These are phyloP conservation scores for Multifurca ochricompacta DNA, from an alignment of 768 basidiomycete species.

Conservation along the genomic window DNA sequence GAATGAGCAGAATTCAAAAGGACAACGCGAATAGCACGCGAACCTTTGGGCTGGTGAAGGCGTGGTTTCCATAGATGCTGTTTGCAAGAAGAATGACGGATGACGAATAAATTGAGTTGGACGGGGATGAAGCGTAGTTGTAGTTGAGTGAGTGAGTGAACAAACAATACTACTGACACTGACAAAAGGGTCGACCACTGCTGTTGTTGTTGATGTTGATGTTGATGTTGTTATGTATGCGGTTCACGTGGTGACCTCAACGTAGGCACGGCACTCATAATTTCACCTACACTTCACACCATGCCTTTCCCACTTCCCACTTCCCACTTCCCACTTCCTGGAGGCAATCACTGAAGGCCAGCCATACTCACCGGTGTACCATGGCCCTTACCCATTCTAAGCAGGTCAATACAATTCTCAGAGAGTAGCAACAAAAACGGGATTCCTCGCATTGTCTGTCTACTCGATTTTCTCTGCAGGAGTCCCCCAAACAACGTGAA, in stretches of 20 bases:
- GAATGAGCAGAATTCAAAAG: not conserved
- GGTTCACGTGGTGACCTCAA: too few relatives aligned
- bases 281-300: constrained; percentile 22
- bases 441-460: constrained; percentile 54
- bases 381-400: constrained; percentile 45
- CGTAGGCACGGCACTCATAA: not conserved
- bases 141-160: not conserved
- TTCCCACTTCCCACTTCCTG: not conserved
- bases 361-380: constrained; percentile 43
- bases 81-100: constrained; percentile 8
- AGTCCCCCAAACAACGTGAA: constrained; percentile 49
- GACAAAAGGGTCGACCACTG: too few relatives aligned
- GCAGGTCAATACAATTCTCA: constrained; percentile 41
- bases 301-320: constrained; percentile 20
- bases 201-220: too few relatives aligned
- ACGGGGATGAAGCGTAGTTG: not conserved
- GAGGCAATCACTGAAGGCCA: not conserved
- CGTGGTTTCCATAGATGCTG: constrained; percentile 11
- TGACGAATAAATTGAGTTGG: constrained; percentile 1
- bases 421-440: constrained; percentile 46
- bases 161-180: too few relatives aligned
- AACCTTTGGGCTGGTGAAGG: constrained; percentile 16
- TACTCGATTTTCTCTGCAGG: constrained; percentile 44
- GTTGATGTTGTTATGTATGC: too few relatives aligned
- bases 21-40: constrained; percentile 2